These are phyloP conservation scores for Thymus mandschuricus DNA, from an alignment of 257 asterid genomes.

Conservation along the genomic window DNA sequence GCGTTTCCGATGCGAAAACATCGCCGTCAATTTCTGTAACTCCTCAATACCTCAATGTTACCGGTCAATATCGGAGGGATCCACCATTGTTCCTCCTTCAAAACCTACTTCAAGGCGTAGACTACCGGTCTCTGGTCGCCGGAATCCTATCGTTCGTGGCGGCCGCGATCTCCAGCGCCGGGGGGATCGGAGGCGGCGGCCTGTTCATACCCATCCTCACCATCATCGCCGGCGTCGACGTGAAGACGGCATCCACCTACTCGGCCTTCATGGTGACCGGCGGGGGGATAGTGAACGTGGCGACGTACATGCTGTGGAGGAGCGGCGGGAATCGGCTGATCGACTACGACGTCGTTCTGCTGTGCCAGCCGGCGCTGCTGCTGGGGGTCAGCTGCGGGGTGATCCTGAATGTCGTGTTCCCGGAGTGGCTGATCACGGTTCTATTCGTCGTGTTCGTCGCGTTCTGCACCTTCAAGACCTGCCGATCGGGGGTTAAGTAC, in stretches of 20 bases:
- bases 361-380: conserved; percentile 78
- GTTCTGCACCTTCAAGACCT: conserved; percentile 69
- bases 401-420: conserved; percentile 60
- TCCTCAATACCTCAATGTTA: conserved; percentile 27
- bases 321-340: conserved; percentile 34
- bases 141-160: conserved; percentile 57
- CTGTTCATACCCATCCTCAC: conserved; percentile 70
- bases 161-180: conserved; percentile 77
- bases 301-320: conserved; percentile 26
- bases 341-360: conserved; percentile 65
- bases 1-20: neutral
- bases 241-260: conserved; percentile 62
- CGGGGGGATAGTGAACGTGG: conserved; percentile 69
- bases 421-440: conserved; percentile 70
- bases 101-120: neutral
- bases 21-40: neutral
- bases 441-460: conserved; percentile 61
- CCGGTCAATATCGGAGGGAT: neutral
- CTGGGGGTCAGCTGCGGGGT: conserved; percentile 84
- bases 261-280: conserved; percentile 87
- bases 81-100: too few species aligned
- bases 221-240: conserved; percentile 59
- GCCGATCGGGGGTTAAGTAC: conserved; percentile 49
- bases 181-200: conserved; percentile 87
- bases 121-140: conserved; percentile 35